Evolutionary conservation across 192 early-diverging fungal genomes (phyloP), one percentile per base, ranked within the genome.

Genomic region (Linnemannia schmuckeri): DNA sequence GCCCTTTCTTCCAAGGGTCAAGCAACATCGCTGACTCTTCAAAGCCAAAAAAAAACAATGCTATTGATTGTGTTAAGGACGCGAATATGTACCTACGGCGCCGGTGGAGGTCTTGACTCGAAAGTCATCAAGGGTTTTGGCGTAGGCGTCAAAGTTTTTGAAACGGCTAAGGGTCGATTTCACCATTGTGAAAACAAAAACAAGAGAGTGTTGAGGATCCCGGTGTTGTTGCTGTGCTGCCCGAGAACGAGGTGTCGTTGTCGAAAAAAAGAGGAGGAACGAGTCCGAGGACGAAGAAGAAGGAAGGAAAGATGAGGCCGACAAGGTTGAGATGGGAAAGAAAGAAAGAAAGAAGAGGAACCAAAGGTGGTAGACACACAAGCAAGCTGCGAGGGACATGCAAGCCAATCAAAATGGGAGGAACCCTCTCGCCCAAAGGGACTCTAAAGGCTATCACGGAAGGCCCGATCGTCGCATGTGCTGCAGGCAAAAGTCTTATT

Each of bases 111-210:
- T 87, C 85, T 87, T 87, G 79, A 87, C 85, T 61, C 85, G 92
- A 91, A 99, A 98, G 90, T 99, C 97, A 76, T 99, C 98, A 30
- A 98, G 90, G 4, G 98, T 97, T 83, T 99, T 99, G 18, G 98
- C 98, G 80, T 99, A 99, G n/a, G 93, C 95, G 75, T 97, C 96
- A 80, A 96, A 92, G 75, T 88, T 90, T 77, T 91, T 93, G 74
- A 96, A 89, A 41, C 89, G 76, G 63, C 83, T 83, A 71, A 91
- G 77, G n/a, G 92, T 70, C 12, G 93, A 90, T 82, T 89, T 90
- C 47, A 89, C 85, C 91, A 92, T 92, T 44, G 63, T 33, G 27
- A 61, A 66, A 20, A 6, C 24, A 57, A 3, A 27, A 33, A 66
- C n/a, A 3, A 33, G 61, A 30, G 12, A 30, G 17, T 9, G n/a